Base-by-base conservation (phyloP, 805 yeast genomes). In the Debaryomyces castellii region DNA sequence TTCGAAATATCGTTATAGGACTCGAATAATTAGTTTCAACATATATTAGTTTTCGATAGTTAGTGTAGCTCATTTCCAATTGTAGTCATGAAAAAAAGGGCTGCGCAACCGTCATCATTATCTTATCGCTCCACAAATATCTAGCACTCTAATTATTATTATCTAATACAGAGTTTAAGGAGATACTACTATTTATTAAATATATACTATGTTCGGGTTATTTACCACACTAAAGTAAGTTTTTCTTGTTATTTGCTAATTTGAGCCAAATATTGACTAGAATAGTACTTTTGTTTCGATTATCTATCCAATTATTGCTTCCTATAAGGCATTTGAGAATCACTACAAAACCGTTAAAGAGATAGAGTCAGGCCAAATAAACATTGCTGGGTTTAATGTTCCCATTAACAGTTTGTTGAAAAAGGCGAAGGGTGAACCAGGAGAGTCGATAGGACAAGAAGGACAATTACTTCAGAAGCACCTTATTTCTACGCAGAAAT, bases 231-330 rank as follows among this genome's bases (percentile, higher is more conserved):
- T 39, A 28, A 43, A 43, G 46, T 43, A 28, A 28, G 46, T 43
- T 18, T 17, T 5, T 20, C 18, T 35, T 41, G 7, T 7, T 3
- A 14, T 16, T 8, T 20, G 28, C 2, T 16, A 30, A 30, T 30
- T 30, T 18, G 20, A 3, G 12, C 22, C 14, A 21, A 34, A 11
- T 45, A 49, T 52, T 45, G 41, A 46, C 51, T 22, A 16, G 5
- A 23, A 20, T 43, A 71, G 77, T 40, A 45, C 63, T 6, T 27
- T 59, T 28, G 66, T 77, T 21, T 69, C 83, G 7, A 67, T 80
- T 28, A 69, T 73, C 9, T 80, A 81, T 61, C 90, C 90, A 2
- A 62, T 79, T 12, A 60, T 80, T 47, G 85, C 85, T 41, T 80
- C 89, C 3, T 83, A 71, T 63, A 76, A 70, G 50, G 82, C 89